Base-by-base conservation (phyloP, 2,329 filamentous ascomycete species). In the Penicillium sp. region DNA sequence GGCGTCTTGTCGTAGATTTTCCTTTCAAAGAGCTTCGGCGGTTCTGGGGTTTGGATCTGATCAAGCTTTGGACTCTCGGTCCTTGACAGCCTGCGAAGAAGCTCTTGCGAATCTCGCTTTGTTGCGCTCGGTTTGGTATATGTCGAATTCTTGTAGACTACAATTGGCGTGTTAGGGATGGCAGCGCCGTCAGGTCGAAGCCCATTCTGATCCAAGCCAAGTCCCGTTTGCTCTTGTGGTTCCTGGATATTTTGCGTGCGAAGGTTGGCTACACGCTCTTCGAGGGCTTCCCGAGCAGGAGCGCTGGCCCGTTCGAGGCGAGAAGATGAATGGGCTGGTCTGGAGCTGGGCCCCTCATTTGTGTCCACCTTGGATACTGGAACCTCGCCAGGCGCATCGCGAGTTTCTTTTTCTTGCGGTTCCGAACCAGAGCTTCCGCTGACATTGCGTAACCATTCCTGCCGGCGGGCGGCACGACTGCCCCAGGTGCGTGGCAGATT, bases 1-100 rank as follows among this genome's bases (percentile, higher is more conserved):
- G 76, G 76, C 1, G 76, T 78, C 55, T 76, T 75, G 27, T 72
- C 68, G 29, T 73, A 71, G 17, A 73, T 64, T 21, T 59, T 65
- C 12, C 64, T 61, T 26, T 68, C 60, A 12, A 61, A 60, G 5
- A 61, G 43, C 46, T 69, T 74, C 20, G 62, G 52, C 39, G 61
- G 61, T 30, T 73, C 68, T 2, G 72, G 73, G 0, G 72, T 75
- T 43, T 66, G 62, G 7, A 60, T 52, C 17, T 64, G 57, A 29
- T 62, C 65, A 26, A 63, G 57, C 43, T 64, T 69, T 9, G 71
- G 69, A 39, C 63, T 74, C 37, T 71, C 70, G 7, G 66, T 66
- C 48, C 75, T 66, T 3, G 74, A 69, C 8, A 78, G 60, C 50
- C 67, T 74, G 39, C 74, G 72, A 32, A 78, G 61, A 36, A 77